phyloP scores from a whole-genome alignment of 2,329 filamentous ascomycete genomes.

The Trichoderma simmonsii region DNA sequence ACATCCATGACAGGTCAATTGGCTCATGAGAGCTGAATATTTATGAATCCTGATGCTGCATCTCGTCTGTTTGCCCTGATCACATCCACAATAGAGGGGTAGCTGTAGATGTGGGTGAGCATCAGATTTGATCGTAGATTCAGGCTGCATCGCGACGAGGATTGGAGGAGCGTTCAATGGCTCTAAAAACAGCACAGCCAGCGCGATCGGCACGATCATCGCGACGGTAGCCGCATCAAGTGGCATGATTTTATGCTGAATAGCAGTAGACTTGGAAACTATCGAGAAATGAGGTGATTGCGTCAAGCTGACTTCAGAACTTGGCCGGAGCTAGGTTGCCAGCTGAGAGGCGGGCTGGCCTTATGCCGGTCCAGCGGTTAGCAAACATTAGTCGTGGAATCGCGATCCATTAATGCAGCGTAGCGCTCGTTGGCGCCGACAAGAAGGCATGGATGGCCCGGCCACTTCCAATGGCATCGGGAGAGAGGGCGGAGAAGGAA shows the following conservation, averaged over 20 bases:
- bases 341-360: not conserved
- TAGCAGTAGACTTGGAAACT: not conserved
- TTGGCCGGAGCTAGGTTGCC: not conserved
- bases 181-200: not conserved
- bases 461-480: not conserved
- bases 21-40: slow-evolving; percentile 2
- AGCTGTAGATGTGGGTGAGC: not conserved
- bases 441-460: not conserved
- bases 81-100: not conserved
- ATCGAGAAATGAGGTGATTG: slow-evolving; percentile 12
- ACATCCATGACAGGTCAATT: not conserved
- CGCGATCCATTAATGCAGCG: slow-evolving; percentile 10
- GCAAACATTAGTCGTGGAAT: not conserved
- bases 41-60: not conserved
- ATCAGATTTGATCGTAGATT: slow-evolving; percentile 11
- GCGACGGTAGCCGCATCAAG: not conserved
- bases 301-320: not conserved
- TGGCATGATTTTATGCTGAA: not conserved
- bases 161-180: not conserved
- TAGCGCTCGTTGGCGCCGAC: slow-evolving; percentile 16
- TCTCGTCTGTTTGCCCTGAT: not conserved
- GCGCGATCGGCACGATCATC: slow-evolving; percentile 6
- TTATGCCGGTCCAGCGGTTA: slow-evolving; percentile 11
- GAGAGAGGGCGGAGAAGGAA: not conserved
- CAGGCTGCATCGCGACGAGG: not conserved